phyloP scores from a whole-genome alignment of 352 stramenopile species.

The Phytophthora tentaculata region DNA sequence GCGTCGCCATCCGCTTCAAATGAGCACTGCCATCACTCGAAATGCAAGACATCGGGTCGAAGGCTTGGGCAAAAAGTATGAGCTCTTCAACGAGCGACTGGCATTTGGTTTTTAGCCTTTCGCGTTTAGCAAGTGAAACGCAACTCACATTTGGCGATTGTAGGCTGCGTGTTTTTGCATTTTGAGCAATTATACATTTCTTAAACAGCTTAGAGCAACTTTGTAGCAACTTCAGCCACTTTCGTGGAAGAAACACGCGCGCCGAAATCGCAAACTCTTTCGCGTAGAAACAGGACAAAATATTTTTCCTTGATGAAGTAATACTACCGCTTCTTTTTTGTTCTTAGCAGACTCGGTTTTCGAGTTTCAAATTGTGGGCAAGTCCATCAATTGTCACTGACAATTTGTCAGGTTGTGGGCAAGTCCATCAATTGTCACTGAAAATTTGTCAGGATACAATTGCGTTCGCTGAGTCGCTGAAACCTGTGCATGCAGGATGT shows the following conservation, averaged over 20 bases:
- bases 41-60: constrained; percentile 26
- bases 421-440: no score
- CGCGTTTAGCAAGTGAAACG: constrained; percentile 23
- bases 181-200: constrained; percentile 19
- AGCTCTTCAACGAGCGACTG: constrained; percentile 22
- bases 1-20: constrained; percentile 27
- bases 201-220: constrained; percentile 9
- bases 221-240: constrained; percentile 8
- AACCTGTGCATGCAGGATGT: no score
- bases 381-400: no score
- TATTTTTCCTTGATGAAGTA: not conserved
- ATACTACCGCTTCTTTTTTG: no score
- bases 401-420: no score
- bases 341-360: no score
- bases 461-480: no score
- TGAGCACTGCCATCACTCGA: constrained; percentile 22
- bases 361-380: no score
- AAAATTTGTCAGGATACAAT: no score
- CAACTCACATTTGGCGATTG: constrained; percentile 24
- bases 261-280: constrained; percentile 9
- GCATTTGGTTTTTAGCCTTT: constrained; percentile 10
- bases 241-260: constrained; percentile 13
- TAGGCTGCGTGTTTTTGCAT: constrained; percentile 34
- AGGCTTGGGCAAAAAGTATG: not conserved
- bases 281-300: not conserved